phyloP scores from a whole-genome alignment of 164 flowering plant species.

The Macadamia integrifolia region DNA sequence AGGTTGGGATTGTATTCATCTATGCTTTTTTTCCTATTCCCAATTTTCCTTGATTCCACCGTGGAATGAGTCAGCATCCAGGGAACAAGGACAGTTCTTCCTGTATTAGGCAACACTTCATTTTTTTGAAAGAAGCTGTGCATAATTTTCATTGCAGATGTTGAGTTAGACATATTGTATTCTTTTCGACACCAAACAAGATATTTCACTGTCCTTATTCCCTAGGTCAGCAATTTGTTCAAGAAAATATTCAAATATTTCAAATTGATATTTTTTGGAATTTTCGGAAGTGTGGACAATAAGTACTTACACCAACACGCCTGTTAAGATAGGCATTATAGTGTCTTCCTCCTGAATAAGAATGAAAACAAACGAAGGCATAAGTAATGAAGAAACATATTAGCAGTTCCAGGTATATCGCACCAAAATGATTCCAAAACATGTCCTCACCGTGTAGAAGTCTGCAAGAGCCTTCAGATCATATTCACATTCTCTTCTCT shows the following conservation, averaged over 20 bases:
- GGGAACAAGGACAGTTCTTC: not conserved
- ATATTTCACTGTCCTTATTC: too few species aligned
- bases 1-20: not conserved
- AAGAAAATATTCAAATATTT: too few species aligned
- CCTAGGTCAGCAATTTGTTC: too few species aligned
- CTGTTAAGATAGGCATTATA: conserved; percentile 48
- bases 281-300: not conserved
- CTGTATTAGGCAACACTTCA: too few species aligned
- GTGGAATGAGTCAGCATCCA: not conserved
- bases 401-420: not conserved
- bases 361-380: conserved; percentile 2
- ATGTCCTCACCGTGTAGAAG: conserved; percentile 63
- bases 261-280: not conserved
- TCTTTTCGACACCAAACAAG: too few species aligned
- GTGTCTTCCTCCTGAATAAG: conserved; percentile 57
- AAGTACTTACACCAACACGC: conserved; percentile 75
- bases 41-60: not conserved
- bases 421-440: not conserved
- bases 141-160: too few species aligned
- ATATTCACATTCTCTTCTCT: conserved; percentile 91
- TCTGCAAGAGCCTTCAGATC: conserved; percentile 70
- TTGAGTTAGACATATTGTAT: too few species aligned
- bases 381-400: not conserved
- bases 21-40: not conserved
- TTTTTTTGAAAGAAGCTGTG: too few species aligned